phyloP scores from a whole-genome alignment of 2,329 filamentous ascomycete genomes.

The Cordyceps cicadae region DNA sequence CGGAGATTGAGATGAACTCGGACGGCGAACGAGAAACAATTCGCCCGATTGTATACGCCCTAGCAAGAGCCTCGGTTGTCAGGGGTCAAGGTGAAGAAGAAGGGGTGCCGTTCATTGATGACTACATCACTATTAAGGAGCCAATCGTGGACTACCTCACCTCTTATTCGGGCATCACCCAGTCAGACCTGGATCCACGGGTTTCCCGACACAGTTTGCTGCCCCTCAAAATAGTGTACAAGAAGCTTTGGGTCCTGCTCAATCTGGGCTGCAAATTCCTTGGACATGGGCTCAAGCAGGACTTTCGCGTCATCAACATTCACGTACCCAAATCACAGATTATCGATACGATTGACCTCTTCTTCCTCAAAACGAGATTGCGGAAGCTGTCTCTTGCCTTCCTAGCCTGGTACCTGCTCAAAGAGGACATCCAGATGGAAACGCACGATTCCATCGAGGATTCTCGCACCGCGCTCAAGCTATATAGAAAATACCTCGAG shows the following conservation, averaged over 20 bases:
- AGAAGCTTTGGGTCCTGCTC: slow-evolving; percentile 93
- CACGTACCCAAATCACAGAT: slow-evolving; percentile 85
- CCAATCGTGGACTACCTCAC: slow-evolving; percentile 93
- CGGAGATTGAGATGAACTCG: slow-evolving; percentile 93
- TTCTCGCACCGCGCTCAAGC: slow-evolving; percentile 77
- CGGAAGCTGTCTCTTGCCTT: slow-evolving; percentile 89
- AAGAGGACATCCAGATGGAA: slow-evolving; percentile 87
- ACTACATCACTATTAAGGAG: slow-evolving; percentile 89
- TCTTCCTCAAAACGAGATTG: slow-evolving; percentile 70
- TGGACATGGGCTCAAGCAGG: slow-evolving; percentile 85
- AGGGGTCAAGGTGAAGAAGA: slow-evolving; percentile 70
- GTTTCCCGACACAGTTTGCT: slow-evolving; percentile 77
- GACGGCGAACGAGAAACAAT: slow-evolving; percentile 90
- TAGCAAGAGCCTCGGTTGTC: slow-evolving; percentile 88
- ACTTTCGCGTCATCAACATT: slow-evolving; percentile 98
- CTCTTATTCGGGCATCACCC: slow-evolving; percentile 82
- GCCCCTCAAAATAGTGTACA: slow-evolving; percentile 85
- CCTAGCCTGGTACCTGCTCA: slow-evolving; percentile 81
- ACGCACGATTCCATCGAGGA: slow-evolving; percentile 96
- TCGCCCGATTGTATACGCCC: slow-evolving; percentile 77
- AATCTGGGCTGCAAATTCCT: slow-evolving; percentile 93
- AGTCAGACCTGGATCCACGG: slow-evolving; percentile 72
- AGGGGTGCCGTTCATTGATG: slow-evolving; percentile 86
- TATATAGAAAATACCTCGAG: slow-evolving; percentile 85
- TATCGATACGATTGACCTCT: slow-evolving; percentile 88